A percentile compares a stretch with the other conserved stretches of the same genome.
Evolutionary conservation across 2,329 filamentous ascomycete genomes (phyloP).

Genomic region (Fusarium sp.): DNA sequence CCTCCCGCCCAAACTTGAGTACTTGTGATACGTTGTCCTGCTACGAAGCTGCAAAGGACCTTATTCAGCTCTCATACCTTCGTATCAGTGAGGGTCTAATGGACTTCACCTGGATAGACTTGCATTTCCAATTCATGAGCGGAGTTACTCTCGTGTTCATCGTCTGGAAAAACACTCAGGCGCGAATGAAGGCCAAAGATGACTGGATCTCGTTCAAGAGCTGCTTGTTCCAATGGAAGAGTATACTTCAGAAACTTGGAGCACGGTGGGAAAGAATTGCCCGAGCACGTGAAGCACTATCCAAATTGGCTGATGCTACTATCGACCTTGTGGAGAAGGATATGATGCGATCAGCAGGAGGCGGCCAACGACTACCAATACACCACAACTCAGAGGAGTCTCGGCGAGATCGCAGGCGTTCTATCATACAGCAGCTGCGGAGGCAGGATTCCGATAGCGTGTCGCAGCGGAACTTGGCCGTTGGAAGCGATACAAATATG

Average conservation of each 20-base stretch:
- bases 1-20: neutral
- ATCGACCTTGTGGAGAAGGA: slow-evolving; percentile 6
- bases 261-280: neutral
- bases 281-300: neutral
- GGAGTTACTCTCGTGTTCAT: slow-evolving; percentile 1
- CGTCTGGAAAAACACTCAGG: neutral
- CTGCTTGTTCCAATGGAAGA: neutral
- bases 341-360: neutral
- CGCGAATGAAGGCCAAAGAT: neutral
- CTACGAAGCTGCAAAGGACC: neutral
- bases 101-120: slow-evolving; percentile 16
- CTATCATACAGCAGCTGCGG: neutral
- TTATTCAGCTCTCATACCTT: slow-evolving; percentile 8
- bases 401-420: neutral
- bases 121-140: slow-evolving; percentile 16
- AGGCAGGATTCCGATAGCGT: neutral
- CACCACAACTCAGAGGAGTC: neutral
- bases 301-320: slow-evolving; percentile 8
- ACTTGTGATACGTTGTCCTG: neutral
- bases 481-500: fast-evolving
- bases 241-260: neutral
- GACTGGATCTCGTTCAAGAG: slow-evolving; percentile 8
- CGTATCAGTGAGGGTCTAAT: neutral
- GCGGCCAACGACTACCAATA: fast-evolving
- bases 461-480: neutral